Evolutionary conservation across 768 basidiomycete genomes (phyloP).

Genomic region (Lactarius indigo): DNA sequence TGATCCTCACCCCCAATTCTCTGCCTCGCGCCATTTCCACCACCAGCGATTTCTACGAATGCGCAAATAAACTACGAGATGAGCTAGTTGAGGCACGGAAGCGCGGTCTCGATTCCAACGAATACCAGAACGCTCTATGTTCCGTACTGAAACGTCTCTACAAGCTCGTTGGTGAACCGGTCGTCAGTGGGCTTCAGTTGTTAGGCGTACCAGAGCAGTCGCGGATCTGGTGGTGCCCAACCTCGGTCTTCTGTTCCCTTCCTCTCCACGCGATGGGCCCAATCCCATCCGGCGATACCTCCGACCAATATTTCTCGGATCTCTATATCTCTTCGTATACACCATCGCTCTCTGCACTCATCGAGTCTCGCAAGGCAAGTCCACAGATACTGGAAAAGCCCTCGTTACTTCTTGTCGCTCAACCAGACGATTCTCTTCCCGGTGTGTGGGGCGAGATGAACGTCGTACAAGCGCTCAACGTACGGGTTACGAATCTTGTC

Average conservation of each 20-base stretch:
- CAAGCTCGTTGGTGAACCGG: not conserved
- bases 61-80: not conserved
- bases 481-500: not conserved
- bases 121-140: not conserved
- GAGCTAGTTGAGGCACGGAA: too few species aligned
- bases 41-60: not conserved
- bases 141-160: not conserved
- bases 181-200: not conserved
- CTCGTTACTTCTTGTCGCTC: not conserved
- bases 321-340: conserved; percentile 18
- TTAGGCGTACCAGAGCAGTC: conserved; percentile 2
- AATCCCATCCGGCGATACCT: not conserved
- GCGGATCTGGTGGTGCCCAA: conserved; percentile 1
- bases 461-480: not conserved
- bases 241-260: conserved; percentile 1
- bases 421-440: conserved; percentile 1
- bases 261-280: conserved; percentile 13
- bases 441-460: not conserved
- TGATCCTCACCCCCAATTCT: too few species aligned
- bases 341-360: conserved; percentile 12
- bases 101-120: not conserved
- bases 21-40: not conserved
- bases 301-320: not conserved
- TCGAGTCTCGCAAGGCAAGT: not conserved
- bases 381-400: not conserved